Conservation (phyloP, 768 basidiomycete genomes). For the Rossbeevera mucosa region DNA sequence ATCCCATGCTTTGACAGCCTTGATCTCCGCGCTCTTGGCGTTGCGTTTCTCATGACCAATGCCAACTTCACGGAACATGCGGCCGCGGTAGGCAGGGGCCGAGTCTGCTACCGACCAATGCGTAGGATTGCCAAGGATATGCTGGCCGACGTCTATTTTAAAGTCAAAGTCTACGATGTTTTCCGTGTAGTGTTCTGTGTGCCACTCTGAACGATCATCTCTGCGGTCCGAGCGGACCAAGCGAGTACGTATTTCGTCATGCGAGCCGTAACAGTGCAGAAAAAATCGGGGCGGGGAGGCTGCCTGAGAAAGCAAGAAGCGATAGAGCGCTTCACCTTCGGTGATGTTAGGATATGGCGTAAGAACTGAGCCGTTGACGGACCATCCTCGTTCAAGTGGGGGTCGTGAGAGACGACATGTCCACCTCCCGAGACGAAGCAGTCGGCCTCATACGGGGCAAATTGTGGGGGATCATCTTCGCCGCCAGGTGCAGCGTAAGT, state of each 20-base stretch:
- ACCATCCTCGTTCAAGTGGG: conserved; percentile 64
- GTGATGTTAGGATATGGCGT: conserved; percentile 1
- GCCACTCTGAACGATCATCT: conserved; percentile 36
- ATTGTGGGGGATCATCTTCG: conserved; percentile 56
- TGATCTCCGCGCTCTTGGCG: conserved; percentile 41
- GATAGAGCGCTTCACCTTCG: conserved; percentile 65
- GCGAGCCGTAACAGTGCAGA: conserved; percentile 51
- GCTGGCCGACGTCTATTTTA: conserved; percentile 48
- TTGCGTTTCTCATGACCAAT: conserved; percentile 32
- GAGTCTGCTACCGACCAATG: conserved; percentile 63
- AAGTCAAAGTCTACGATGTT: conserved; percentile 68
- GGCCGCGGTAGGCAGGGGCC: conserved; percentile 61
- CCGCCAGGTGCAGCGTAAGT: conserved; percentile 28
- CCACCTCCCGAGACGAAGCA: conserved; percentile 46
- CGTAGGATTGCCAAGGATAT: conserved; percentile 36
- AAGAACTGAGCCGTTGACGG: conserved; percentile 7
- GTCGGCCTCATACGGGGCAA: conserved; percentile 60
- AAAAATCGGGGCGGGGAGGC: conserved; percentile 40
- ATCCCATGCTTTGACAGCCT: conserved; percentile 42
- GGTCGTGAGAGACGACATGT: conserved; percentile 65
- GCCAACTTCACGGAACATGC: conserved; percentile 56
- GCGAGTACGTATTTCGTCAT: conserved; percentile 49
- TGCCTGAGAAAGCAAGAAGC: conserved; percentile 63
- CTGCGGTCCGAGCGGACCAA: conserved; percentile 36
- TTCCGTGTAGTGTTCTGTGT: conserved; percentile 52